Base-by-base conservation (phyloP, 2,329 filamentous ascomycete genomes). In the Penicillium aurantiogriseum region DNA sequence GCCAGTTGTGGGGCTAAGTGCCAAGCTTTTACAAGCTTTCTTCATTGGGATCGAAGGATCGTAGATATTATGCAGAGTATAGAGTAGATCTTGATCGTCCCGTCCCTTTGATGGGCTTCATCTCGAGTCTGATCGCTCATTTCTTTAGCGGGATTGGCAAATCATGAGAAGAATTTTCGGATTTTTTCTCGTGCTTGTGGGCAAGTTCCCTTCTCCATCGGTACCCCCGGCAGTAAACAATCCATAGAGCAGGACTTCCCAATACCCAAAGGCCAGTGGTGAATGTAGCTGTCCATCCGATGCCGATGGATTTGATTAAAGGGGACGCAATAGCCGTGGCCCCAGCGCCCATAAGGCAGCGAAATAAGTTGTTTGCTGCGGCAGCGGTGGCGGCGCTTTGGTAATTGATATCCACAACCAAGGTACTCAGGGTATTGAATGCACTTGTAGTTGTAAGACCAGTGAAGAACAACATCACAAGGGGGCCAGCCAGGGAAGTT, bases 321-420 rank as follows among this genome's bases (percentile, higher is more conserved):
- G 68, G 67, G 0, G 45, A 35, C 1, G 63, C 59, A 29, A 63
- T 43, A 2, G 66, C 67, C 10, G 64, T 63, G 4, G 64, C 58
- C 2, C 63, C 68, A 5, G 68, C 68, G 1, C 60, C 67, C 55
- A 70, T 31, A 45, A 66, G 40, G 27, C 65, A 69, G 2, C 67
- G 60, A 27, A 63, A 56, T 3, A 68, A 50, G 36, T 69, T 69
- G 40, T 63, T 67, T 0, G 65, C 65, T 8, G 67, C 66, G 0
- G 58, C 57, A 2, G 65, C 63, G 1, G 66, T 66, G 1, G 67
- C 66, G 5, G 64, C 51, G 46, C 61, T 63, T 15, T 62, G 42
- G 5, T 59, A 44, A 46, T 70, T 59, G 13, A 77, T 68, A 61
- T 80, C 78, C 0, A 80, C 69, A 27, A 80, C 69, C 46, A 84